Percentiles rank a stretch among this genome's conserved stretches.
Evolutionary conservation across 805 yeast species (phyloP).

Genomic region (Saccharomyces eubayanus): DNA sequence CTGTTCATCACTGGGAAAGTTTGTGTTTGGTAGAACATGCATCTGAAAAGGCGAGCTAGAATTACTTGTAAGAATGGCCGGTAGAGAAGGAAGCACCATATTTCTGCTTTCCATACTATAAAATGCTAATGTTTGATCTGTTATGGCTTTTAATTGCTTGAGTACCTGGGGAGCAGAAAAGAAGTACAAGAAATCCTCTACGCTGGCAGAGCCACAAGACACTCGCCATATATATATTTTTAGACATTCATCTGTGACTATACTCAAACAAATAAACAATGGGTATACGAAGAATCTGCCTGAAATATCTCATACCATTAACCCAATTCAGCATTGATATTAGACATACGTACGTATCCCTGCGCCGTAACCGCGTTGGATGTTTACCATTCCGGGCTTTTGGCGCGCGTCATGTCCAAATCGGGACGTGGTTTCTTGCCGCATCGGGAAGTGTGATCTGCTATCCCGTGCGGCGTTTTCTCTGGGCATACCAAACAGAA

Average conservation of each 20-base stretch:
- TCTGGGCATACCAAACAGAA: neutral
- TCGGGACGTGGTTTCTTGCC: neutral
- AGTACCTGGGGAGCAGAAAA: neutral
- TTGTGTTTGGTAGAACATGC: constrained; percentile 4
- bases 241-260: neutral
- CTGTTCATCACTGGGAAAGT: constrained; percentile 18
- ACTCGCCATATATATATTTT: neutral
- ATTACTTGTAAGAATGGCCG: neutral
- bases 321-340: neutral
- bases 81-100: neutral
- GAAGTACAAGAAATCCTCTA: neutral
- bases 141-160: neutral
- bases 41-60: neutral
- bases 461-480: neutral
- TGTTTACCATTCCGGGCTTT: neutral
- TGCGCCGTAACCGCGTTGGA: neutral
- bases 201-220: neutral
- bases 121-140: neutral
- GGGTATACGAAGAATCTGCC: neutral
- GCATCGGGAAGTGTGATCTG: neutral
- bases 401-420: neutral
- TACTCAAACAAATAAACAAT: neutral
- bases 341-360: neutral
- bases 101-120: neutral
- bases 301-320: neutral